phyloP scores from a whole-genome alignment of 306 rosid genomes.

The Cicer chorassanicum region DNA sequence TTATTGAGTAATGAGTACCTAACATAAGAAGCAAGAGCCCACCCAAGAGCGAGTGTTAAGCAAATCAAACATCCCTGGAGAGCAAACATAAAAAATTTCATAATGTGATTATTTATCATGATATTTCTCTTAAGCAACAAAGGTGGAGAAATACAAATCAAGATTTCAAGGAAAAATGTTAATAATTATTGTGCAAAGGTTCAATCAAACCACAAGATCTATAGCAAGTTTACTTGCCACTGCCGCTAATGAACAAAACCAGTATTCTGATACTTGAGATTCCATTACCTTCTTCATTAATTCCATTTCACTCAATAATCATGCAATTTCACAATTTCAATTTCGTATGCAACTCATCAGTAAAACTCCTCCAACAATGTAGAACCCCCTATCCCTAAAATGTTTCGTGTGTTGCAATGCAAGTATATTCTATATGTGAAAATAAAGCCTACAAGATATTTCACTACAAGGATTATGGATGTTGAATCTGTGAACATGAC shows the following conservation, averaged over 20 bases:
- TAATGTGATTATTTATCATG: not conserved
- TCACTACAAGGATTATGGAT: constrained; percentile 17
- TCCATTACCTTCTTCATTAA: constrained; percentile 29
- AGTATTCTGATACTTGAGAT: constrained; percentile 17
- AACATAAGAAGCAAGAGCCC: constrained; percentile 91
- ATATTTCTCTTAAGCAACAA: constrained; percentile 26
- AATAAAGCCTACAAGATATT: constrained; percentile 30
- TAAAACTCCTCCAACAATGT: constrained; percentile 27
- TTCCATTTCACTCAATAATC: constrained; percentile 34
- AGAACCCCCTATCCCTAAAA: constrained; percentile 16
- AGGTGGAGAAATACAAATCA: constrained; percentile 15
- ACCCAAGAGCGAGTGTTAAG: constrained; percentile 78
- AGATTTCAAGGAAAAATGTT: constrained; percentile 26
- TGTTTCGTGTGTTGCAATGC: constrained; percentile 3
- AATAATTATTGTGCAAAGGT: constrained; percentile 13
- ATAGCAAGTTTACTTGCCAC: constrained; percentile 20
- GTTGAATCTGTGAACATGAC: constrained; percentile 30
- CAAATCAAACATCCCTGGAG: constrained; percentile 85
- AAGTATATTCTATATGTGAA: constrained; percentile 22
- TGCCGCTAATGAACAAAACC: not conserved
- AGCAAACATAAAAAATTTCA: constrained; percentile 36
- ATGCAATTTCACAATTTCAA: constrained; percentile 25
- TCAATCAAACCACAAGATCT: constrained; percentile 27
- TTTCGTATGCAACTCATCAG: constrained; percentile 33
- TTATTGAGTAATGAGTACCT: constrained; percentile 68